phyloP scores from a whole-genome alignment of 495 filamentous ascomycete genomes.

The Neurospora sp. region DNA sequence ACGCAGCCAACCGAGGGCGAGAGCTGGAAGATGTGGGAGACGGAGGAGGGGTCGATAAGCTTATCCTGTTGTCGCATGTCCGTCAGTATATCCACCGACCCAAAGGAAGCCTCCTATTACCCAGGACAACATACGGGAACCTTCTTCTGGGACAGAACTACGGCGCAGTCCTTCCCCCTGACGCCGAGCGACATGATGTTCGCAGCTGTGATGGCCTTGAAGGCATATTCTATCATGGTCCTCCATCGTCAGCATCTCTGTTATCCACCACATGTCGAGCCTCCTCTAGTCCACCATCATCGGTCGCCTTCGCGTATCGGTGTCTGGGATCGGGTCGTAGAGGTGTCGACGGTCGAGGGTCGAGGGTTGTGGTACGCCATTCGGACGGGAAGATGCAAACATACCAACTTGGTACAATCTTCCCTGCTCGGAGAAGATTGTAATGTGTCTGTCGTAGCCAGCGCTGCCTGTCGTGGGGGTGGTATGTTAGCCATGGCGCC shows the following conservation, averaged over 20 bases:
- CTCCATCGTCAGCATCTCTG: conserved; percentile 20
- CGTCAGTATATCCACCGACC: conserved; percentile 18
- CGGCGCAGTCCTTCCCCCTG: conserved; percentile 90
- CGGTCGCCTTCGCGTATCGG: neutral
- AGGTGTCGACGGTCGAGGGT: conserved; percentile 1
- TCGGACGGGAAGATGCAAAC: conserved; percentile 24
- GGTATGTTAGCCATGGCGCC: conserved; percentile 12
- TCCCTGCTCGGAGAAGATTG: conserved; percentile 98
- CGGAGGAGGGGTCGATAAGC: conserved; percentile 93
- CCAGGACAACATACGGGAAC: conserved; percentile 66
- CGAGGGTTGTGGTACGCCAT: neutral
- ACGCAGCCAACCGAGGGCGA: conserved; percentile 95
- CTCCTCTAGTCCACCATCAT: conserved; percentile 1
- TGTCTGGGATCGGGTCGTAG: neutral
- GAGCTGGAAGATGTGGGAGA: conserved; percentile 93
- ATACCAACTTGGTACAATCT: conserved; percentile 98
- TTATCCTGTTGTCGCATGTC: conserved; percentile 60
- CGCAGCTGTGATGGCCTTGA: conserved; percentile 98
- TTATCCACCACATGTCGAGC: neutral
- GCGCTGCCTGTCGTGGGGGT: conserved; percentile 60
- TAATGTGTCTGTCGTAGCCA: conserved; percentile 96
- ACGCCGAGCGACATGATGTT: conserved; percentile 97
- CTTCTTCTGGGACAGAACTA: conserved; percentile 98
- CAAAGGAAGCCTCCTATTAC: neutral
- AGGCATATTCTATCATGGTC: conserved; percentile 78